These are phyloP conservation scores for Lachnum nothofagi DNA, from an alignment of 2,329 filamentous ascomycete genomes.

Conservation along the genomic window DNA sequence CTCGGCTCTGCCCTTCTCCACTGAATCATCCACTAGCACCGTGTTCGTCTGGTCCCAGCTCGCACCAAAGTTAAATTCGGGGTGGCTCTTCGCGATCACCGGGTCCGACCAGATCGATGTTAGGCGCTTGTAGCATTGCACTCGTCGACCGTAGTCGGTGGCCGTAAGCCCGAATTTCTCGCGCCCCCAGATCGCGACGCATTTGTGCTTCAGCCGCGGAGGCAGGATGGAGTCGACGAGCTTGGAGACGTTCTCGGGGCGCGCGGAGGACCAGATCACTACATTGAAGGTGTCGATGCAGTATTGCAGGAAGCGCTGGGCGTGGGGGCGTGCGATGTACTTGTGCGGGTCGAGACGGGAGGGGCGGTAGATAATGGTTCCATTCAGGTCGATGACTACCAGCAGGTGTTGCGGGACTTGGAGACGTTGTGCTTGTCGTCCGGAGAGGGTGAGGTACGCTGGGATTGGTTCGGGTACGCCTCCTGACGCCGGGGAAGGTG, in stretches of 20 bases:
- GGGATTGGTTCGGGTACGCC: slow-evolving; percentile 53
- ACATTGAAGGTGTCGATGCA: slow-evolving; percentile 70
- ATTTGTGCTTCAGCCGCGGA: slow-evolving; percentile 43
- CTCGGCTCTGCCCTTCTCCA: slow-evolving; percentile 74
- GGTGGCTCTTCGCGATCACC: slow-evolving; percentile 39
- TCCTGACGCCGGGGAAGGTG: slow-evolving; percentile 25
- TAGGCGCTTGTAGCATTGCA: slow-evolving; percentile 88
- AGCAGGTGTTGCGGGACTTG: slow-evolving; percentile 59
- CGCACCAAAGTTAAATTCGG: slow-evolving; percentile 37
- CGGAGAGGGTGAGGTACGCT: slow-evolving; percentile 56
- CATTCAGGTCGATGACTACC: slow-evolving; percentile 87
- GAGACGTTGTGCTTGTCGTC: slow-evolving; percentile 39
- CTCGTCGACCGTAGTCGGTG: slow-evolving; percentile 61
- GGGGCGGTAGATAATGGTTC: slow-evolving; percentile 75
- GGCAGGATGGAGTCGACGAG: slow-evolving; percentile 65
- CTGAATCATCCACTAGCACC: slow-evolving; percentile 79
- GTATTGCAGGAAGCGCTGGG: slow-evolving; percentile 65
- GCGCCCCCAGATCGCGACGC: slow-evolving; percentile 73
- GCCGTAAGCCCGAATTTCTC: slow-evolving; percentile 65
- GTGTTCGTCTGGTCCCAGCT: slow-evolving; percentile 81
- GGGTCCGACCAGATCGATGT: slow-evolving; percentile 62
- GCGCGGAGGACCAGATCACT: slow-evolving; percentile 88
- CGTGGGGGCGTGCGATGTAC: slow-evolving; percentile 63
- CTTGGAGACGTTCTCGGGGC: slow-evolving; percentile 61
- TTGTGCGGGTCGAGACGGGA: slow-evolving; percentile 42